Conservation (phyloP, 2,329 filamentous ascomycete species). For the Ophioceras dolichostomum region DNA sequence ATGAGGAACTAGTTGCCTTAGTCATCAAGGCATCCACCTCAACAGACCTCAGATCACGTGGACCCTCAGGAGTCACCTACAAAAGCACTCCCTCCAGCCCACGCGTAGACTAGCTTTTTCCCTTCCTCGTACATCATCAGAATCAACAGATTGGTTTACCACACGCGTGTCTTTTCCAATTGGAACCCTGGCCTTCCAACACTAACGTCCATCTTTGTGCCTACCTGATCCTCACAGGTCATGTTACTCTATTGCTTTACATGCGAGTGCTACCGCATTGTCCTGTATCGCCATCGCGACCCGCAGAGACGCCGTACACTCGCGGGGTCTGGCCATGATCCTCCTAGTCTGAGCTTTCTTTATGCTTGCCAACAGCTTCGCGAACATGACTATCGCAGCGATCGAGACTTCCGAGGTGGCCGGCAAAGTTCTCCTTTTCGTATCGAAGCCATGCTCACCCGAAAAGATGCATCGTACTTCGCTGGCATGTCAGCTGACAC, state of each 20-base stretch:
- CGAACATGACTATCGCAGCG: conserved; percentile 60
- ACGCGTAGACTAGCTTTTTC: too few species aligned
- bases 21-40: too few species aligned
- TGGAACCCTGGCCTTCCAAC: too few species aligned
- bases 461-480: not conserved
- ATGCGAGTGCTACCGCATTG: conserved; percentile 77
- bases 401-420: conserved; percentile 59
- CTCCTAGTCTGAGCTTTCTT: conserved; percentile 68
- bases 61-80: too few species aligned
- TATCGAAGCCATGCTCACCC: conserved; percentile 21
- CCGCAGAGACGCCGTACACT: conserved; percentile 43
- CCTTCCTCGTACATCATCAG: too few species aligned
- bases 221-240: conserved; percentile 17
- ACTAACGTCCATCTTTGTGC: conserved; percentile 51
- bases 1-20: too few species aligned
- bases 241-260: conserved; percentile 55
- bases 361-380: conserved; percentile 60
- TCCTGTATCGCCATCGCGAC: conserved; percentile 60
- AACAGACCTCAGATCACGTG: too few species aligned
- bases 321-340: conserved; percentile 70
- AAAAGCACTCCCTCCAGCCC: too few species aligned
- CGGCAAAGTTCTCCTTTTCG: conserved; percentile 46
- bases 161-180: too few species aligned
- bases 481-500: not conserved
- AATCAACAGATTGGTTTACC: too few species aligned